Percentiles rank a stretch among this genome's conserved stretches.
These are phyloP conservation scores for Boehmeria nivea DNA, from an alignment of 306 rosid species.

Conservation along the genomic window DNA sequence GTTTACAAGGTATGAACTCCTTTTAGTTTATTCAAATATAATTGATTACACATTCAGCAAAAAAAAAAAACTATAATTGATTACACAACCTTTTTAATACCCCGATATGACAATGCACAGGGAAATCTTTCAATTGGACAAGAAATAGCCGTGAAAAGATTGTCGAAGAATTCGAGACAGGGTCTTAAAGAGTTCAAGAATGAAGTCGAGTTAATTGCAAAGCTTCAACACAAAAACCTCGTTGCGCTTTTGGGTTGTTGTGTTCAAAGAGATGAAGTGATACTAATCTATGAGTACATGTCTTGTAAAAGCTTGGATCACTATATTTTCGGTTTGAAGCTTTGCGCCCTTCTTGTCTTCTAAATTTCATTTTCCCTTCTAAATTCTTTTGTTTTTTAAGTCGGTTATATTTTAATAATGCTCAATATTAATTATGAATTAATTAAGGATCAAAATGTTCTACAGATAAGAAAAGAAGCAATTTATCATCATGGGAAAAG, in stretches of 20 bases:
- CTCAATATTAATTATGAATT: too few relatives aligned
- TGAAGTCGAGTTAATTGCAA: not conserved
- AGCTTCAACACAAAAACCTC: conserved; percentile 32
- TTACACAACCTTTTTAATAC: too few relatives aligned
- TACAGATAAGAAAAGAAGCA: not conserved
- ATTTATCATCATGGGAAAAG: not conserved
- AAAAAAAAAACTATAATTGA: too few relatives aligned
- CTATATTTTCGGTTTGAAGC: conserved; percentile 32
- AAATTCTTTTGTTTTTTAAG: not conserved
- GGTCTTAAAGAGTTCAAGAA: conserved; percentile 1
- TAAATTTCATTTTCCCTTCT: not conserved
- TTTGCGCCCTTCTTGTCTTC: too few relatives aligned
- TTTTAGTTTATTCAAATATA: too few relatives aligned
- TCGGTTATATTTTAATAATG: too few relatives aligned
- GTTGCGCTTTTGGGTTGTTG: conserved; percentile 37
- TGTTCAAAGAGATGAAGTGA: conserved; percentile 27
- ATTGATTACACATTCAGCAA: too few relatives aligned
- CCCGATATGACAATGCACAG: not conserved
- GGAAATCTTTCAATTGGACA: conserved; percentile 11
- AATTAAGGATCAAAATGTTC: not conserved
- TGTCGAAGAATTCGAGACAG: not conserved
- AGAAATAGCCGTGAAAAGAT: conserved; percentile 15
- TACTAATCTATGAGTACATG: conserved; percentile 40
- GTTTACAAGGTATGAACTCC: conserved; percentile 19
- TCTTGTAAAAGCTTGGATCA: conserved; percentile 42